Evolutionary conservation across 1,284 basidiomycete genomes (phyloP).

Genomic region (Pseudozyma sp.): DNA sequence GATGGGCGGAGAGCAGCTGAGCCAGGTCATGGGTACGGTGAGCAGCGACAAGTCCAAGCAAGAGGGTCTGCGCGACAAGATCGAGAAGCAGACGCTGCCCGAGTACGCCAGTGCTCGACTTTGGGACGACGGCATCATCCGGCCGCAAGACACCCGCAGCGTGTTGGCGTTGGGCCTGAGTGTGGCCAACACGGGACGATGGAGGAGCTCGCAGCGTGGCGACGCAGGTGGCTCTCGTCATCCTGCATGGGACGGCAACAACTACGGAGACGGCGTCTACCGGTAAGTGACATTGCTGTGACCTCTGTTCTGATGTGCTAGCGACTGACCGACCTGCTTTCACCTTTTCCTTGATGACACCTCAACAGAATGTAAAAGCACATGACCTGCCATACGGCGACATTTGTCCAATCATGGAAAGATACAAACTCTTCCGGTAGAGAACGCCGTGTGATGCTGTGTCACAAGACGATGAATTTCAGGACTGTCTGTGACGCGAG

Average conservation of each 20-base stretch:
- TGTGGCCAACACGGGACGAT: conserved; percentile 72
- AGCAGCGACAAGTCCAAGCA: conserved; percentile 70
- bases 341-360: too few species aligned
- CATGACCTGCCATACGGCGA: too few species aligned
- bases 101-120: conserved; percentile 87
- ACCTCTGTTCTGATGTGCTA: neutral
- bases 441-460: too few species aligned
- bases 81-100: conserved; percentile 86
- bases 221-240: conserved; percentile 45
- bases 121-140: conserved; percentile 96
- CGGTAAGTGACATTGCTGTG: conserved; percentile 6
- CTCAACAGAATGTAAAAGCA: conserved; percentile 8
- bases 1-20: conserved; percentile 93
- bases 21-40: conserved; percentile 89
- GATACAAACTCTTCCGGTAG: too few species aligned
- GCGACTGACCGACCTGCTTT: conserved; percentile 1
- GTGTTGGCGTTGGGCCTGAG: conserved; percentile 85
- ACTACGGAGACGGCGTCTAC: conserved; percentile 53
- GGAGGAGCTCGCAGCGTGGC: conserved; percentile 49
- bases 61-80: conserved; percentile 77
- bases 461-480: too few species aligned
- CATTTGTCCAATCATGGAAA: too few species aligned
- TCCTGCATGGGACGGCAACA: conserved; percentile 63
- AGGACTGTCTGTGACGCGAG: neutral
- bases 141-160: conserved; percentile 88